Conservation (phyloP, 371 early-diverging fungal genomes). For the Mortierella sp. region DNA sequence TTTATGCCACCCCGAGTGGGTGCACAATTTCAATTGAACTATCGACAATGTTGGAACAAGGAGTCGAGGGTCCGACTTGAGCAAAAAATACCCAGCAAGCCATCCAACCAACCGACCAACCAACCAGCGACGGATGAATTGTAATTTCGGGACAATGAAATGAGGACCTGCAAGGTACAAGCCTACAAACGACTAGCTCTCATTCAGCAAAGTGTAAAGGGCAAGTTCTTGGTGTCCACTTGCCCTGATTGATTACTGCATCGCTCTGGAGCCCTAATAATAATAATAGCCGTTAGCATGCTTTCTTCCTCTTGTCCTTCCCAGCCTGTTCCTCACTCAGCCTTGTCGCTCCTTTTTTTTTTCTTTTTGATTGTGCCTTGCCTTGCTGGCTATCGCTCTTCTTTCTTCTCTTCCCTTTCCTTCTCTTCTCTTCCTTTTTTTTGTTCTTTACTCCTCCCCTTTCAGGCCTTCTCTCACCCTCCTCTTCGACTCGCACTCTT, state of each 20-base stretch:
- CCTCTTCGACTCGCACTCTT: neutral
- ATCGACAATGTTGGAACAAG: neutral
- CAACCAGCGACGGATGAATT: neutral
- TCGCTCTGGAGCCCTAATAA: neutral
- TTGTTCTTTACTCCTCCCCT: neutral
- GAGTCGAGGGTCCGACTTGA: neutral
- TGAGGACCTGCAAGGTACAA: neutral
- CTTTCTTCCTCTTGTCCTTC: neutral
- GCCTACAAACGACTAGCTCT: neutral
- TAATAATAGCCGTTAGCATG: neutral
- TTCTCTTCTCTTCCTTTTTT: neutral
- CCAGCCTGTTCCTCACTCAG: neutral
- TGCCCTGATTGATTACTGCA: neutral
- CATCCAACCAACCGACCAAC: neutral
- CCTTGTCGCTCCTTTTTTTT: neutral
- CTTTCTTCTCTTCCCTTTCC: neutral
- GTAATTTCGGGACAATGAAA: neutral
- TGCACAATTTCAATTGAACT: constrained; percentile 3
- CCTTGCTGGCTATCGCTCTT: neutral
- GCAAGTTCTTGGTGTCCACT: neutral
- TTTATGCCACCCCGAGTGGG: neutral
- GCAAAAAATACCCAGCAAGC: neutral
- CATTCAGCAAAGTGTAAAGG: neutral
- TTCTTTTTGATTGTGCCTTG: neutral
- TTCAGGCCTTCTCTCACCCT: neutral